Evolutionary conservation across 192 early-diverging fungal species (phyloP).

Genomic region (Thoreauomyces humboldtii): DNA sequence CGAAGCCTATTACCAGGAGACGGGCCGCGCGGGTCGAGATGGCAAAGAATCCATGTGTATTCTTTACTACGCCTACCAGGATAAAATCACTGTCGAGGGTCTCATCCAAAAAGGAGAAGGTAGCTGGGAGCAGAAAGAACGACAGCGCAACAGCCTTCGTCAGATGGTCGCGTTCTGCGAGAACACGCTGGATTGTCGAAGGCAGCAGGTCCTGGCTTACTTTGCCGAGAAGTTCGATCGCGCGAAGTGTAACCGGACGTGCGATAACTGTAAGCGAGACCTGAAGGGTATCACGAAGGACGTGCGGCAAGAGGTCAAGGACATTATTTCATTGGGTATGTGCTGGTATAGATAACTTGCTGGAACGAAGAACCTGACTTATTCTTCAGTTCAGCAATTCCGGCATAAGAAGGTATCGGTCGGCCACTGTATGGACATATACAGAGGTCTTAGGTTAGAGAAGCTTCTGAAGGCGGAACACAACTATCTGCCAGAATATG

Average conservation of each 20-base stretch:
- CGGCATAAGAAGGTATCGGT: constrained; percentile 59
- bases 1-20: constrained; percentile 98
- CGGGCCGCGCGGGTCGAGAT: constrained; percentile 92
- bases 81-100: constrained; percentile 69
- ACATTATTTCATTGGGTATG: constrained; percentile 53
- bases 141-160: constrained; percentile 51
- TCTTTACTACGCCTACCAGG: constrained; percentile 75
- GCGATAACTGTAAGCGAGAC: constrained; percentile 80
- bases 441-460: constrained; percentile 64
- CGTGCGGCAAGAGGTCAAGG: constrained; percentile 50
- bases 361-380: neutral
- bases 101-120: constrained; percentile 86
- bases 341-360: neutral
- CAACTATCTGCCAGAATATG: constrained; percentile 51
- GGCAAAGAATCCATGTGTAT: constrained; percentile 81
- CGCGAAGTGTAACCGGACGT: constrained; percentile 67
- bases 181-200: constrained; percentile 80
- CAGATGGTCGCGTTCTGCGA: constrained; percentile 74
- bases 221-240: constrained; percentile 83
- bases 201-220: constrained; percentile 83
- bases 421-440: constrained; percentile 69
- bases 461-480: constrained; percentile 53
- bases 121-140: constrained; percentile 75
- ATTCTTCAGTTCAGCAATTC: constrained; percentile 27
- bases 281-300: constrained; percentile 39